These are phyloP conservation scores for Colletotrichum magnum DNA, from an alignment of 2,329 filamentous ascomycete species.

Conservation along the genomic window DNA sequence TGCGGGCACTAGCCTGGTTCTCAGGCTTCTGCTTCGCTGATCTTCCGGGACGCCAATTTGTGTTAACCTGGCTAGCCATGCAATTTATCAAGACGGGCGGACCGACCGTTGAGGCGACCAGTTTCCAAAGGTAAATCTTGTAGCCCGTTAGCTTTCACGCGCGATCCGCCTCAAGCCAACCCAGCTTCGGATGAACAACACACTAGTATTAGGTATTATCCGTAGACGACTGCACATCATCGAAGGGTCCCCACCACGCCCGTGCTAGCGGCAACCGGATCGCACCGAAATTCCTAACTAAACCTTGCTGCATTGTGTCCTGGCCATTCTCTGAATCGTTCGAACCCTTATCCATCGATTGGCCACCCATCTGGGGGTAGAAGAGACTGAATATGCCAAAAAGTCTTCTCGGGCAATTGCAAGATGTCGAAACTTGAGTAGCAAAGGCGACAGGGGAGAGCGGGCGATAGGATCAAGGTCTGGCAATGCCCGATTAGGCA, in stretches of 20 bases:
- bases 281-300: slow-evolving; percentile 1
- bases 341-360: no score
- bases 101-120: neutral
- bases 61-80: no score
- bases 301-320: slow-evolving; percentile 2
- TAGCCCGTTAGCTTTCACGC: neutral
- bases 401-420: no score
- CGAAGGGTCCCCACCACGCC: slow-evolving; percentile 4
- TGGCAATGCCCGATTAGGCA: no score
- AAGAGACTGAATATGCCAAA: no score
- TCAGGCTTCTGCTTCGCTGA: no score
- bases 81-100: no score
- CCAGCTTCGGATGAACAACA: slow-evolving; percentile 11
- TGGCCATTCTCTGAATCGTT: no score
- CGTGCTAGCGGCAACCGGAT: slow-evolving; percentile 24
- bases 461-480: neutral
- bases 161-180: neutral
- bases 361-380: no score
- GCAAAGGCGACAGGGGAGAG: neutral
- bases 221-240: slow-evolving; percentile 4
- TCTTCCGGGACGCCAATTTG: no score
- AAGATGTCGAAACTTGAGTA: no score
- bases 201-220: no score
- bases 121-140: neutral
- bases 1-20: neutral